These are phyloP conservation scores for Ascobolus immersus DNA, from an alignment of 495 filamentous ascomycete species.

Conservation along the genomic window DNA sequence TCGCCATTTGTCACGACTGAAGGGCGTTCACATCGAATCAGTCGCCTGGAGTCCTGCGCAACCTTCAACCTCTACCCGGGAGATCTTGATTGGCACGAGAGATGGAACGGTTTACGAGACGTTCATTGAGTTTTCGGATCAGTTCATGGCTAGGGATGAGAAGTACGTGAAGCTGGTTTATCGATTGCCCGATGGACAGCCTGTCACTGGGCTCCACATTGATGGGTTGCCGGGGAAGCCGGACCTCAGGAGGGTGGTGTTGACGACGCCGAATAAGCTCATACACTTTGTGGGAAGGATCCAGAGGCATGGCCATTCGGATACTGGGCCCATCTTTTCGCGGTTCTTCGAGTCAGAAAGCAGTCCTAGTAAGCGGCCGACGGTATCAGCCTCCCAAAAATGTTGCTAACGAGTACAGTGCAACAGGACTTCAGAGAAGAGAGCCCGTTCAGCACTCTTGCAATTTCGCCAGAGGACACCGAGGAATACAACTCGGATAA, in stretches of 20 bases:
- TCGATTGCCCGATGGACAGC: slow-evolving; percentile 46
- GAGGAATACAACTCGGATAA: slow-evolving; percentile 31
- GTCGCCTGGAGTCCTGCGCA: slow-evolving; percentile 90
- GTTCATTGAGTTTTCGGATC: slow-evolving; percentile 78
- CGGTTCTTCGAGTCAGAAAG: slow-evolving; percentile 68
- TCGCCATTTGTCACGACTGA: slow-evolving; percentile 54
- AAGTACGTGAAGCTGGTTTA: slow-evolving; percentile 64
- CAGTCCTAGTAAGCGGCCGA: too few species aligned
- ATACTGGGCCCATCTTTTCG: slow-evolving; percentile 54
- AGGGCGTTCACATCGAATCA: slow-evolving; percentile 64
- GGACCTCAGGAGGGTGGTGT: slow-evolving; percentile 48
- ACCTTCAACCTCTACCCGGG: slow-evolving; percentile 80
- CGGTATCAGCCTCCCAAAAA: too few species aligned
- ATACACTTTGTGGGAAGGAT: slow-evolving; percentile 56
- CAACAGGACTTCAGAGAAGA: slow-evolving; percentile 16
- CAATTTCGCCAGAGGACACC: slow-evolving; percentile 43
- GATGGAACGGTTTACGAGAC: slow-evolving; percentile 89
- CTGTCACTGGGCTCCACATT: slow-evolving; percentile 58
- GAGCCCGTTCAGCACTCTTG: slow-evolving; percentile 21
- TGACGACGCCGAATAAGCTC: slow-evolving; percentile 49
- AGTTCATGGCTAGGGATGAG: slow-evolving; percentile 87
- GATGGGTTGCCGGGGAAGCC: slow-evolving; percentile 36
- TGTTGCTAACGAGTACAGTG: slow-evolving; percentile 4
- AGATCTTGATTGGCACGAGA: slow-evolving; percentile 75
- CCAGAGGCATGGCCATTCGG: slow-evolving; percentile 48